Conservation (phyloP, 768 basidiomycete genomes). For the Kwoniella pini region DNA sequence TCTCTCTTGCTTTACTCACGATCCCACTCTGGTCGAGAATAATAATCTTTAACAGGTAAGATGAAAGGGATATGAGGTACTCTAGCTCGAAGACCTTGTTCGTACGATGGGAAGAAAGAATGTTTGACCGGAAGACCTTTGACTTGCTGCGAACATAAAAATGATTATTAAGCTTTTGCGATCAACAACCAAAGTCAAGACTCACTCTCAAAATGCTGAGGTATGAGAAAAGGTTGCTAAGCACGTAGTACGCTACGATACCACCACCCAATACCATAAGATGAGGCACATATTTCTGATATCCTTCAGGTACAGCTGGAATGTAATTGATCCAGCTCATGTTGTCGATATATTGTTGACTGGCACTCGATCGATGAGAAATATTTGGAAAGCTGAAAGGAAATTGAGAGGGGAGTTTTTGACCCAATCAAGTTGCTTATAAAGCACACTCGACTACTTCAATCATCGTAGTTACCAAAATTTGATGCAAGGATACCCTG, state of each 20-base stretch:
- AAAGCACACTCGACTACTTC: not conserved
- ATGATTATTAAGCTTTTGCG: not conserved
- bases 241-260: not conserved
- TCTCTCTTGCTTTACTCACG: not conserved
- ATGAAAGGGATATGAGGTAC: constrained; percentile 36
- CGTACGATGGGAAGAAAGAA: constrained; percentile 26
- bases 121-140: constrained; percentile 26
- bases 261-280: constrained; percentile 1
- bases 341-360: too few relatives aligned
- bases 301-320: constrained; percentile 4
- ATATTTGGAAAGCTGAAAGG: not conserved
- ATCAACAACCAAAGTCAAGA: not conserved
- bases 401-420: not conserved
- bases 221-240: constrained; percentile 3
- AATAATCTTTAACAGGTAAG: constrained; percentile 21
- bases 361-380: not conserved
- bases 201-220: constrained; percentile 7
- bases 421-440: constrained; percentile 4
- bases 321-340: constrained; percentile 1
- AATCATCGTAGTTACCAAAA: too few relatives aligned
- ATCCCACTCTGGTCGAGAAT: constrained; percentile 10
- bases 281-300: not conserved
- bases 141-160: constrained; percentile 22
- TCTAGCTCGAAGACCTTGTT: constrained; percentile 24
- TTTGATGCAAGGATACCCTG: too few relatives aligned